Evolutionary conservation across 768 basidiomycete genomes (phyloP).

Genomic region (Agaricus blazei): DNA sequence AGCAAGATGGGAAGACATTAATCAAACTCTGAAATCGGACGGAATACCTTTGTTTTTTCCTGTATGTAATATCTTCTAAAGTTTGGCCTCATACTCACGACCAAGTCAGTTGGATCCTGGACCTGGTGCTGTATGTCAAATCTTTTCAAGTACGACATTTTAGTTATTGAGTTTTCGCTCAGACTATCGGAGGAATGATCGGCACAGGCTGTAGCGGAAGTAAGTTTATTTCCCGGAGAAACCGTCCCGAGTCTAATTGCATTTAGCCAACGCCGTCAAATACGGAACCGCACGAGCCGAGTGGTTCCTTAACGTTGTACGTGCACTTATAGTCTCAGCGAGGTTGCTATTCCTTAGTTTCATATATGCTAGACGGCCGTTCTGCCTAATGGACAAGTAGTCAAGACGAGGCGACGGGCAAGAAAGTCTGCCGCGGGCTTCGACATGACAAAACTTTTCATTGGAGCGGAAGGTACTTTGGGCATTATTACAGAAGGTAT

Average conservation of each 20-base stretch:
- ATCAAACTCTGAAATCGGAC: slow-evolving; percentile 57
- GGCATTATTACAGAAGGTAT: slow-evolving; percentile 86
- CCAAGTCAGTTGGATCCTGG: slow-evolving; percentile 59
- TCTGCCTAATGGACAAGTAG: slow-evolving; percentile 77
- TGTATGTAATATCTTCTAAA: slow-evolving; percentile 28
- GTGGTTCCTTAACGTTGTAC: slow-evolving; percentile 79
- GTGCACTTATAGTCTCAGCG: slow-evolving; percentile 18
- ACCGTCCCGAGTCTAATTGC: neutral
- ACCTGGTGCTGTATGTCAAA: slow-evolving; percentile 55
- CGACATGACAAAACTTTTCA: slow-evolving; percentile 83
- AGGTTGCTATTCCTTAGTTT: neutral
- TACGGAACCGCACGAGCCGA: slow-evolving; percentile 87
- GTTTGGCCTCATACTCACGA: neutral
- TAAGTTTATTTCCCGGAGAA: slow-evolving; percentile 27
- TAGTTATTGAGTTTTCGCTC: slow-evolving; percentile 1
- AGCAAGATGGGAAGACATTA: slow-evolving; percentile 75
- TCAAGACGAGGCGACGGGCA: slow-evolving; percentile 77
- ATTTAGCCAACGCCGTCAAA: slow-evolving; percentile 69
- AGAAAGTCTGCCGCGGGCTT: slow-evolving; percentile 87
- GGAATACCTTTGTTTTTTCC: slow-evolving; percentile 85
- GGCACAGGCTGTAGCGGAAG: slow-evolving; percentile 85
- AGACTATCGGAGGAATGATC: slow-evolving; percentile 88
- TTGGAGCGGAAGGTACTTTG: slow-evolving; percentile 86
- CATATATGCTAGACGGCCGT: slow-evolving; percentile 61
- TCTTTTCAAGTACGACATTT: neutral